Base-by-base conservation (phyloP, 352 stramenopile genomes). In the Pythium apleroticum region DNA sequence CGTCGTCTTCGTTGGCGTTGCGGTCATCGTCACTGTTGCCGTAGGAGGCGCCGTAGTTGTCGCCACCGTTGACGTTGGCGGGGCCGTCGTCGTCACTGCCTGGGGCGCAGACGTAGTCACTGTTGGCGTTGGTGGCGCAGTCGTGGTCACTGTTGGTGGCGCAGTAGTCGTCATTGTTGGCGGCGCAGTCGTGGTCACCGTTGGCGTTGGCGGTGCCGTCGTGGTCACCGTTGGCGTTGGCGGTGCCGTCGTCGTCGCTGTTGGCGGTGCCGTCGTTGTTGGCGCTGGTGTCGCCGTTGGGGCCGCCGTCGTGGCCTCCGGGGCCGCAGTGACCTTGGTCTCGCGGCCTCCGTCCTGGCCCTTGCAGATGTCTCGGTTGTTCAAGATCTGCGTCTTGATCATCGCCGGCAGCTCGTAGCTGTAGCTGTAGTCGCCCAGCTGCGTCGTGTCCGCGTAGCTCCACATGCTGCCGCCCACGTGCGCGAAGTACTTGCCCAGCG, bases 361-460 rank as follows among this genome's bases (percentile, higher is more conserved):
- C 55, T 78, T 76, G 64, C 81, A 90, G 45, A 88, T 52, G 65
- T 87, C 79, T 11, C 77, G 73, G 77, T 90, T 90, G 60, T 69
- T 86, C 52, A 90, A 56, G 31, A 90, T 61, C 69, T 88, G 81
- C 54, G 86, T 79, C 52, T 69, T 76, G 48, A 89, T 68, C 28
- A 89, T 56, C 49, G 80, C 73, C 5, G 81, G 79, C 19, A 90
- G 60, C 62, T 89, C 68, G 70, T 91, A 91, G 68, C 74, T 78
- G 78, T 91, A 91, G 66, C 77, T 81, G 67, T 84, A 88, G 64
- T 89, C 76, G 17, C 77, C 80, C n/a, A 91, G 77, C 68, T 83
- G 73, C 56, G 75, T 65, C 22, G 84, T 75, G 64, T 89, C 80
- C 17, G 55, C 79, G 63, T 88, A 87, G 65, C 88, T 79, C 75